These are phyloP conservation scores for Paspalum notatum DNA, from an alignment of 176 grass and related monocot species.

Conservation along the genomic window DNA sequence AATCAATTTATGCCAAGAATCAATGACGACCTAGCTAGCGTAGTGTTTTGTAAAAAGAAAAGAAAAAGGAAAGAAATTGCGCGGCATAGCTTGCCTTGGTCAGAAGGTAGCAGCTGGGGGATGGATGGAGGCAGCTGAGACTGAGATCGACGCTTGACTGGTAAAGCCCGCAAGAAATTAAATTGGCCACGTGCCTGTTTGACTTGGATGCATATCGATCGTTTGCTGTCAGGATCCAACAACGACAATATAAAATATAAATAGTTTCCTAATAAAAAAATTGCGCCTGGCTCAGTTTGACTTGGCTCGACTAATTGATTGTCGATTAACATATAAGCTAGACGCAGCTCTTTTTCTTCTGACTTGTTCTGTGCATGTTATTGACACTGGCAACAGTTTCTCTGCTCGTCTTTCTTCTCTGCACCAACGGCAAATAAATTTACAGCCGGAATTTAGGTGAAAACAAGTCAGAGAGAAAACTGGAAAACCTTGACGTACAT, in stretches of 20 bases:
- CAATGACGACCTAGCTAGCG: background rate
- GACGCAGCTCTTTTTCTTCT: background rate
- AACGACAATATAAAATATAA: background rate
- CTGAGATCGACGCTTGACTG: background rate
- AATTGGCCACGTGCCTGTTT: constrained; percentile 35
- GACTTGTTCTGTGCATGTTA: constrained; percentile 6
- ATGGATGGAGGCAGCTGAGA: background rate
- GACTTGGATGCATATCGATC: constrained; percentile 1
- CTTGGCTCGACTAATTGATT: background rate
- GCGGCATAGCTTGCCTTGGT: constrained; percentile 1
- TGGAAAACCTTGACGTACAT: background rate
- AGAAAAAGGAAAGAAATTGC: background rate
- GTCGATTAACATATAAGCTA: background rate
- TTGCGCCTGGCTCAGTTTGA: constrained; percentile 8
- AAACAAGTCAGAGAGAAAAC: too few species aligned
- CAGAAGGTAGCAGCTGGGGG: constrained; percentile 9
- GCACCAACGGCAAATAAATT: background rate
- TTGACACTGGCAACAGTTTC: background rate
- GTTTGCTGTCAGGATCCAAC: constrained; percentile 30
- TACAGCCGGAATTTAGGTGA: background rate
- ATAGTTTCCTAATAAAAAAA: background rate
- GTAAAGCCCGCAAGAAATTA: background rate
- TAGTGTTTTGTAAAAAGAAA: background rate
- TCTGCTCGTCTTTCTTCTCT: background rate
- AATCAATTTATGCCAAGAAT: background rate